These are phyloP conservation scores for Huiozyma sinensis DNA, from an alignment of 805 yeast species.

Conservation along the genomic window DNA sequence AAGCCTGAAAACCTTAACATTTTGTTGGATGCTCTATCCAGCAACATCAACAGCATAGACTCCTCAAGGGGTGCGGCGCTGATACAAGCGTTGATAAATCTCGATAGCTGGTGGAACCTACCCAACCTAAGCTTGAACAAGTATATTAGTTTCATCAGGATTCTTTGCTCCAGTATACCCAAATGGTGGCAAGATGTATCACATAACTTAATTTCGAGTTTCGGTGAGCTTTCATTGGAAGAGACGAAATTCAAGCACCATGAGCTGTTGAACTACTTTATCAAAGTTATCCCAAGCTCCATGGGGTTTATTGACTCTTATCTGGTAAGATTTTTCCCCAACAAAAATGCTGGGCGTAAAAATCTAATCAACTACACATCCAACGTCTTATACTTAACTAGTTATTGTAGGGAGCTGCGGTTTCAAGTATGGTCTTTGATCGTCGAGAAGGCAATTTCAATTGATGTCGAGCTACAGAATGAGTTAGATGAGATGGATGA, in stretches of 20 bases:
- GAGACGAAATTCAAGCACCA: conserved; percentile 44
- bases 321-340: conserved; percentile 61
- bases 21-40: conserved; percentile 47
- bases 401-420: conserved; percentile 69
- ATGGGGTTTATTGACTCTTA: conserved; percentile 50
- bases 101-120: conserved; percentile 49
- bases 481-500: conserved; percentile 80
- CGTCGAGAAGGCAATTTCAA: conserved; percentile 67
- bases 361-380: conserved; percentile 52
- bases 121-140: conserved; percentile 35
- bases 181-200: conserved; percentile 86
- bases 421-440: conserved; percentile 70
- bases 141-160: conserved; percentile 63
- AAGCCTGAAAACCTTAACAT: conserved; percentile 41
- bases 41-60: conserved; percentile 60
- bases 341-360: conserved; percentile 50
- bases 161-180: conserved; percentile 76
- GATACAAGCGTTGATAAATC: conserved; percentile 50
- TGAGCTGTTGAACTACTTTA: conserved; percentile 48
- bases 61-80: conserved; percentile 38
- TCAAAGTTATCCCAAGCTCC: conserved; percentile 74
- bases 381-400: conserved; percentile 48
- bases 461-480: conserved; percentile 88
- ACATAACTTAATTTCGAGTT: conserved; percentile 52
- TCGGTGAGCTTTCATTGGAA: conserved; percentile 27